Percentiles rank a stretch among this genome's conserved stretches.
Evolutionary conservation across 2,329 filamentous ascomycete genomes (phyloP).

Genomic region (Lecanoromycetidae sp.): DNA sequence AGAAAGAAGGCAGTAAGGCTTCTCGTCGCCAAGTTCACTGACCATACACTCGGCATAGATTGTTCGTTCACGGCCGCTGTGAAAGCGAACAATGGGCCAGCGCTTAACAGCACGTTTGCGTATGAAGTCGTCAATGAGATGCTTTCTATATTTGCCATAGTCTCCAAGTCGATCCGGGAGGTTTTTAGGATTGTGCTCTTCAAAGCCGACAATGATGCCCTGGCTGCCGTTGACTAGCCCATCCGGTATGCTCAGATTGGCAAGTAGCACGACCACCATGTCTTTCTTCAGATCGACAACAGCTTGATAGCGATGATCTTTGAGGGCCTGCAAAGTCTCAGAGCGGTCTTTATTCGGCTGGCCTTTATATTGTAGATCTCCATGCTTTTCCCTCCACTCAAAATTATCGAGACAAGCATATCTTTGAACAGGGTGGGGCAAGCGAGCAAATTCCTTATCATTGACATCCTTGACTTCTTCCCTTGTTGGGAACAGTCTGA

Average conservation of each 20-base stretch:
- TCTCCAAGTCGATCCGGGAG: conserved; percentile 27
- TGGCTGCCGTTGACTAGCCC: conserved; percentile 40
- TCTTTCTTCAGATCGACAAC: conserved; percentile 36
- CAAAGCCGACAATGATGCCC: conserved; percentile 36
- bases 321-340: conserved; percentile 26
- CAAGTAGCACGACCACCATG: conserved; percentile 42
- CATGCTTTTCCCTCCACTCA: conserved; percentile 24
- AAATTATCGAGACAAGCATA: conserved; percentile 30
- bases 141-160: conserved; percentile 28
- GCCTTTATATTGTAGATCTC: background rate
- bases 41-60: conserved; percentile 43
- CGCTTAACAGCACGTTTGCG: conserved; percentile 23
- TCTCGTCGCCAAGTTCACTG: conserved; percentile 34
- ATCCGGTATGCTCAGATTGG: conserved; percentile 35
- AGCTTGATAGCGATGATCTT: conserved; percentile 37
- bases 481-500: conserved; percentile 65
- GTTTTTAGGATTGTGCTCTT: conserved; percentile 24
- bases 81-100: conserved; percentile 45
- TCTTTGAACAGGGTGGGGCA: background rate
- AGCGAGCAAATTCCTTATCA: conserved; percentile 43
- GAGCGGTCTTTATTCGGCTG: background rate
- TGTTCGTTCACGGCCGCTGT: conserved; percentile 33
- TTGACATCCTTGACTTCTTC: conserved; percentile 85
- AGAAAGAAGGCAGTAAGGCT: conserved; percentile 44
- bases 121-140: conserved; percentile 31